Evolutionary conservation across 2,329 filamentous ascomycete species (phyloP), one percentile per base, ranked within the genome.

Genomic region (Westerdykella ornata): DNA sequence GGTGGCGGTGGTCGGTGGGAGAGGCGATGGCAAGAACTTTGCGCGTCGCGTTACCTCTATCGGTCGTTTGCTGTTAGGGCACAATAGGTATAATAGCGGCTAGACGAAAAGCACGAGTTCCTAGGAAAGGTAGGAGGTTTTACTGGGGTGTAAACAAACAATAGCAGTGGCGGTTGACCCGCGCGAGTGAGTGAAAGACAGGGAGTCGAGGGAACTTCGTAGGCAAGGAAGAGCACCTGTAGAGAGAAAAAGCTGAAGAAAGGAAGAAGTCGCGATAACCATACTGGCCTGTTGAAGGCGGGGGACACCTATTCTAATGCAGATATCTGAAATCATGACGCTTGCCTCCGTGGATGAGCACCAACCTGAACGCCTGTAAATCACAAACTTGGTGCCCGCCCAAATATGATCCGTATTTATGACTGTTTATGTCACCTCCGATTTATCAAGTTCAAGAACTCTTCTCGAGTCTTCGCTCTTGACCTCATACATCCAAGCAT

Each of bases 401-500:
- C 14, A 33, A 15, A 33, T 30, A 18, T 8, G 14, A 16, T 13
- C 9, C 31, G 11, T 33, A 16, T 16, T 33, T 16, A 15, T 11
- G 2, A 7, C 22, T 26, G 22, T 17, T 14, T 13, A 7, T 13
- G 30, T 33, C 30, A 62, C 32, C 45, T 52, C 41, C 61, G 51
- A 42, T 61, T 63, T 44, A 68, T 64, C 16, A 98, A 75, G 56
- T 82, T 95, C 61, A 98, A 70, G 60, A 98, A 98, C 68, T 98
- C 92, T 63, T 95, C 94, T 56, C 92, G 76, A 9, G 90, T 96
- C 75, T 95, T 96, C 46, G 88, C 87, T 56, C 86, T 88, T 46
- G 82, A 83, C 61, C 95, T 83, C 75, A 98, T 94, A 58, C 88
- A 89, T 30, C 92, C 92, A n/a, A 97, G 78, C 69, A 98, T 94